A percentile compares a stretch with the other conserved stretches of the same genome.
phyloP scores from a whole-genome alignment of 305 asterid genomes.

The Solanum hybrid region DNA sequence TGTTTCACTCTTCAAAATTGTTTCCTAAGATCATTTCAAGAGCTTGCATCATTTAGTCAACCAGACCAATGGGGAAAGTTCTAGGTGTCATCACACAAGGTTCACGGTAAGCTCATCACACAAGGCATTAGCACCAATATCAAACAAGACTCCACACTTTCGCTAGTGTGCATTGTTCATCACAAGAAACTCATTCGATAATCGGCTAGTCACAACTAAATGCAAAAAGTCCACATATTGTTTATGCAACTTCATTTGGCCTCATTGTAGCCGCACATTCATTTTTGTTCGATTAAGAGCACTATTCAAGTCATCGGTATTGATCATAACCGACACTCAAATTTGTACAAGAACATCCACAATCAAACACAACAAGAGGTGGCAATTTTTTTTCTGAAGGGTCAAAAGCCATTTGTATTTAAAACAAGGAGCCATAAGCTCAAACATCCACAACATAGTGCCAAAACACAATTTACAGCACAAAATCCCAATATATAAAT shows the following conservation, averaged over 20 bases:
- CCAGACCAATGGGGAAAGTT: neutral
- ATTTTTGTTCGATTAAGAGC: neutral
- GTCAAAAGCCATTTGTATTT: neutral
- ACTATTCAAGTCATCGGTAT: neutral
- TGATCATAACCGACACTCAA: neutral
- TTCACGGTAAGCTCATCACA: neutral
- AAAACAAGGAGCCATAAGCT: neutral
- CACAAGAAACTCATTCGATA: neutral
- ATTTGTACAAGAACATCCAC: neutral
- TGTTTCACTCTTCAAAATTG: neutral
- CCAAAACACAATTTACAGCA: neutral
- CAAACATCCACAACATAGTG: neutral
- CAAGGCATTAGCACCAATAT: neutral
- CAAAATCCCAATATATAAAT: neutral
- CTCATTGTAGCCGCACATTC: neutral
- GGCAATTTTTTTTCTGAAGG: neutral
- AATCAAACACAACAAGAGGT: neutral
- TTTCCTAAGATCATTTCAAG: neutral
- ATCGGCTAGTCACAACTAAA: neutral
- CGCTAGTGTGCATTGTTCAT: neutral
- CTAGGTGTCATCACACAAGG: neutral
- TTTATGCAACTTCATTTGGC: neutral
- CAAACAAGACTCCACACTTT: neutral
- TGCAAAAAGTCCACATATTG: neutral
- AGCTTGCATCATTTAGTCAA: neutral